These are phyloP conservation scores for Heliosperma pusillum DNA, from an alignment of 148 eudicot genomes.

Conservation along the genomic window DNA sequence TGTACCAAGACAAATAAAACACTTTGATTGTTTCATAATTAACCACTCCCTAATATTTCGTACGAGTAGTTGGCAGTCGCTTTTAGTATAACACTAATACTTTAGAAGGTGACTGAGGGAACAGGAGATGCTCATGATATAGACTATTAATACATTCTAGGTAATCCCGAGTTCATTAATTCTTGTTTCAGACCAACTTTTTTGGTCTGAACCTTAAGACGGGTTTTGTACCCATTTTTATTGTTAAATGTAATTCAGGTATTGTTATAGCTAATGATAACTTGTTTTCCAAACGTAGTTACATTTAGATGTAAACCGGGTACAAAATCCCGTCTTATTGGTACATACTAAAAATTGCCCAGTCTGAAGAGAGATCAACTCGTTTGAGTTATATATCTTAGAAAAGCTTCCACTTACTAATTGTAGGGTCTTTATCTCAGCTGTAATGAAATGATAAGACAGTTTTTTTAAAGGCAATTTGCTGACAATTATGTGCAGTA, in stretches of 20 bases:
- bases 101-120: neutral
- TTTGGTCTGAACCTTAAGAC: too few relatives aligned
- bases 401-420: conserved; percentile 18
- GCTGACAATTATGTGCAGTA: conserved; percentile 3
- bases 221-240: too few relatives aligned
- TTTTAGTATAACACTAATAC: neutral
- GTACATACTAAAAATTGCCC: too few relatives aligned
- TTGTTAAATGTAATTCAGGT: too few relatives aligned
- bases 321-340: too few relatives aligned
- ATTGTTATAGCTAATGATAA: too few relatives aligned
- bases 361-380: too few relatives aligned
- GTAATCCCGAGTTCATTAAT: neutral
- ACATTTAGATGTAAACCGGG: too few relatives aligned
- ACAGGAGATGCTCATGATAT: neutral
- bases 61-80: too few relatives aligned
- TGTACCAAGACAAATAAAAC: too few relatives aligned
- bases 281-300: too few relatives aligned
- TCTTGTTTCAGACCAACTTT: too few relatives aligned
- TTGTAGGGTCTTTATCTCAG: neutral
- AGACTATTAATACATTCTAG: neutral
- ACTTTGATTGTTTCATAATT: neutral
- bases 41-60: neutral
- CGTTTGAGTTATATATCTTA: conserved; percentile 5
- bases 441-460: conserved; percentile 1
- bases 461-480: neutral